Conservation (phyloP, 768 basidiomycete species). For the Lentinula edodes region DNA sequence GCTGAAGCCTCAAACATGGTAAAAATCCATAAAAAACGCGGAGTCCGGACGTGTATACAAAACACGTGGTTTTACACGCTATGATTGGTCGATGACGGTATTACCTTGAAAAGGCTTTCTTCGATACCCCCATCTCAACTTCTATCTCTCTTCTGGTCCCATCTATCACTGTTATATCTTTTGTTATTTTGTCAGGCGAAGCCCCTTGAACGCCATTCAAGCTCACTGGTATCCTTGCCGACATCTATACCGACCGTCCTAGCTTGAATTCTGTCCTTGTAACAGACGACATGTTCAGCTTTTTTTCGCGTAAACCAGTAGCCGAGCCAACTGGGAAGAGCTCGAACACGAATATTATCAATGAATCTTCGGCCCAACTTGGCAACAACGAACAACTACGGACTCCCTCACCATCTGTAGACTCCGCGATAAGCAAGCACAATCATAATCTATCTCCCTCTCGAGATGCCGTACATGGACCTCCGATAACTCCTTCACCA, state of each 20-base stretch:
- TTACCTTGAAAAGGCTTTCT: too few species aligned
- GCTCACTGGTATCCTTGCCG: not conserved
- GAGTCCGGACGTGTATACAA: too few species aligned
- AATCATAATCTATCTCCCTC: constrained; percentile 16
- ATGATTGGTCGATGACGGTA: too few species aligned
- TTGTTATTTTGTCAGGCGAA: too few species aligned
- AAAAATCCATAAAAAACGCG: too few species aligned
- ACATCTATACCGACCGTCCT: not conserved
- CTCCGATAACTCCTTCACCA: constrained; percentile 30
- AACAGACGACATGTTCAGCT: constrained; percentile 1
- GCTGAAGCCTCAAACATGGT: too few species aligned
- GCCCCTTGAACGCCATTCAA: too few species aligned
- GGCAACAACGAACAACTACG: constrained; percentile 31
- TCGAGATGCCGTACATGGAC: constrained; percentile 27
- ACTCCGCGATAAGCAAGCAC: constrained; percentile 9
- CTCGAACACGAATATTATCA: not conserved
- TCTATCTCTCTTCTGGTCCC: too few species aligned
- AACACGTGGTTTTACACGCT: too few species aligned
- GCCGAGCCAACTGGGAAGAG: not conserved
- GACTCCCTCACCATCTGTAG: constrained; percentile 50
- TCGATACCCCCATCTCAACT: too few species aligned
- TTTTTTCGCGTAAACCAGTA: constrained; percentile 3
- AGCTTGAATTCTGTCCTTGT: not conserved
- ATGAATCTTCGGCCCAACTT: not conserved
- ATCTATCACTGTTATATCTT: too few species aligned